These are phyloP conservation scores for Phanerodontia chrysosporium DNA, from an alignment of 768 basidiomycete species.

Conservation along the genomic window DNA sequence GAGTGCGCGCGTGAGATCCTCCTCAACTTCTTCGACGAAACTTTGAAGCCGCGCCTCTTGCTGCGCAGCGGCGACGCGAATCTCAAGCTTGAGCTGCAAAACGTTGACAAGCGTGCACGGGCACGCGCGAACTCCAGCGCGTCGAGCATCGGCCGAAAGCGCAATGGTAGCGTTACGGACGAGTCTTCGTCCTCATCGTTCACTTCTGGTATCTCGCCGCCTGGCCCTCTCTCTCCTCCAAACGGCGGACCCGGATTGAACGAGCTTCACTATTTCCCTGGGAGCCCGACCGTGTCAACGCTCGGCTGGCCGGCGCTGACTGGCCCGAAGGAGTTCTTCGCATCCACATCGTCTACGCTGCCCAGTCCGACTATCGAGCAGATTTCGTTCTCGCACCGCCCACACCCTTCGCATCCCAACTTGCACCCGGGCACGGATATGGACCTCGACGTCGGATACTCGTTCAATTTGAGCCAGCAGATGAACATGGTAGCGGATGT, in stretches of 20 bases:
- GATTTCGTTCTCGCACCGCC: conserved; percentile 8
- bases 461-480: conserved; percentile 22
- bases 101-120: conserved; percentile 11
- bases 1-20: conserved; percentile 22
- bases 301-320: conserved; percentile 10
- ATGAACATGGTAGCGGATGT: conserved; percentile 38
- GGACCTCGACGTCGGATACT: conserved; percentile 13
- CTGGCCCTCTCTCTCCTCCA: not conserved
- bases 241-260: not conserved
- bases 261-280: conserved; percentile 4
- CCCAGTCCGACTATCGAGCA: conserved; percentile 6
- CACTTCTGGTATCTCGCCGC: not conserved
- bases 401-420: conserved; percentile 8
- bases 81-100: conserved; percentile 13
- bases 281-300: conserved; percentile 1
- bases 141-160: not conserved
- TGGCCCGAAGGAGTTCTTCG: not conserved
- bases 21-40: conserved; percentile 24
- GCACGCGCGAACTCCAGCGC: not conserved
- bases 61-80: conserved; percentile 14
- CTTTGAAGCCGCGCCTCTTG: conserved; percentile 12
- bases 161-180: not conserved
- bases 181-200: not conserved
- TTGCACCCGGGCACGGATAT: conserved; percentile 11
- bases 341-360: conserved; percentile 11